Evolutionary conservation across 2,329 filamentous ascomycete genomes (phyloP), one percentile per base, ranked within the genome.

Genomic region (Penicillium sp.): DNA sequence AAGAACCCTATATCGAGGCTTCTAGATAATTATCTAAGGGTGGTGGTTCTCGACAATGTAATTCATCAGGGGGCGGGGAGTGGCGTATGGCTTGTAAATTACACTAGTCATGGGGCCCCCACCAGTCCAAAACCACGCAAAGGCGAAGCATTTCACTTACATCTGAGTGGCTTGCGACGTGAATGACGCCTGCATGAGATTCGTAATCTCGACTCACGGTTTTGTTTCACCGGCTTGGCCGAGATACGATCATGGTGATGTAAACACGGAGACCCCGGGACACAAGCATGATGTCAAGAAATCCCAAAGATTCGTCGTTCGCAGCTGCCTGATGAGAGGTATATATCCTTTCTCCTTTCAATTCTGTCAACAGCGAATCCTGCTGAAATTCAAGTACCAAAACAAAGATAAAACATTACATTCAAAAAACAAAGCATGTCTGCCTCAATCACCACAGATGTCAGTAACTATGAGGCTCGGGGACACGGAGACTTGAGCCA

Each of bases 381-480:
- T 5, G n/a, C n/a, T 2, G n/a, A 36, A 36, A 16, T 8, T 9
- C 7, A 38, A 38, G 4, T 1, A 26, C 12, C 28, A 28, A 44
- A 49, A 28, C 9, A 31, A 49, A 12, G 7, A 1, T 16, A 34
- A 26, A 12, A 6, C 24, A 49, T 42, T 43, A 13, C 8, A 28
- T 16, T 34, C 28, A n/a, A 13, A 43, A 36, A 2, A 38, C 38
- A 44, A 1, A 44, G 4, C 0, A 49, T 49, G 47, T 10, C 39
- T 31, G 6, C 85, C 16, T 76, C 80, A 48, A 87, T 84, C 1
- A 74, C 79, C n/a, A 89, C 93, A 58, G 85, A 94, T 64, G 76
- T 93, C 43, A 76, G 81, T 54, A 85, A 85, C 59, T 88, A 87
- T 16, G 76, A 76, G 7, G 77, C 86, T 52, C 29, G 73, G 81